Evolutionary conservation across 768 basidiomycete species (phyloP).

Genomic region (Russula virescens): DNA sequence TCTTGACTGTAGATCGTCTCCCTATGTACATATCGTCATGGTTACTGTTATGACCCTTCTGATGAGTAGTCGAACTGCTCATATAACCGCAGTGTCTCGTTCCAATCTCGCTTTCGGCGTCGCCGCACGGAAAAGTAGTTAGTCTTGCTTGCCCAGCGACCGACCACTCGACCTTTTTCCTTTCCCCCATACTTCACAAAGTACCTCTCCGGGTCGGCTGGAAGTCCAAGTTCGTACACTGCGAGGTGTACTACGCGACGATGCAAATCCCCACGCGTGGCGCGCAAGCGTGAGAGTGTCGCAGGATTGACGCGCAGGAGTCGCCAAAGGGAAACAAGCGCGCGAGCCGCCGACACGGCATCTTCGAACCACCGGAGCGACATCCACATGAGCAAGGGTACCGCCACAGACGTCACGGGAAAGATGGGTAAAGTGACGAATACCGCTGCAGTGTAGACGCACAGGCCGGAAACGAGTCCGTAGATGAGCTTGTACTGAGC

Average conservation of each 20-base stretch:
- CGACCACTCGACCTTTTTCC: constrained; percentile 67
- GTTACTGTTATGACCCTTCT: constrained; percentile 35
- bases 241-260: constrained; percentile 64
- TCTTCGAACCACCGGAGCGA: constrained; percentile 86
- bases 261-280: constrained; percentile 52
- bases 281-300: constrained; percentile 49
- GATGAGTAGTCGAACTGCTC: constrained; percentile 79
- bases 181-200: constrained; percentile 53
- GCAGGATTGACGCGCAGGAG: constrained; percentile 57
- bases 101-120: constrained; percentile 84
- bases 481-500: constrained; percentile 86
- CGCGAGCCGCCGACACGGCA: constrained; percentile 71
- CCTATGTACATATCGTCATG: constrained; percentile 9
- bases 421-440: constrained; percentile 59
- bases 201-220: constrained; percentile 61
- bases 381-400: constrained; percentile 85
- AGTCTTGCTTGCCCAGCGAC: constrained; percentile 61
- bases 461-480: constrained; percentile 66
- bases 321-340: constrained; percentile 54
- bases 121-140: constrained; percentile 77
- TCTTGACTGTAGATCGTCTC: constrained; percentile 1
- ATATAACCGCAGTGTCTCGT: constrained; percentile 75
- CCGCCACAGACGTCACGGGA: constrained; percentile 47
- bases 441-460: constrained; percentile 55
- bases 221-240: constrained; percentile 50